Evolutionary conservation across 441 rosid species (phyloP), one percentile per base, ranked within the genome.

Genomic region (Adansonia madagascariensis): DNA sequence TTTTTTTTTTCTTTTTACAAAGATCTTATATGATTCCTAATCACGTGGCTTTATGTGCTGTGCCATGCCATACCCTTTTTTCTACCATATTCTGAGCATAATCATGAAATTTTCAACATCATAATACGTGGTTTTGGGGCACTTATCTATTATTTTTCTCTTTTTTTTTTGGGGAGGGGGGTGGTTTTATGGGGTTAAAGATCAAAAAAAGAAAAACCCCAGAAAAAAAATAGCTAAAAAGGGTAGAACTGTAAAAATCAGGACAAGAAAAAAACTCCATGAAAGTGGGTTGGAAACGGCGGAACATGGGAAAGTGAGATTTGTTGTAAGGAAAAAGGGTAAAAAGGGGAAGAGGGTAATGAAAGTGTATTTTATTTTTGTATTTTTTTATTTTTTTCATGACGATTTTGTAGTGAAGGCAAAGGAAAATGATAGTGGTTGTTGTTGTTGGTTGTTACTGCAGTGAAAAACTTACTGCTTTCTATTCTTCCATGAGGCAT

Each of bases 351-450:
- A 86, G 89, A 85, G 88, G 77, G 90, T 67, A 20, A 49, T 50
- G 75, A 82, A 89, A 91, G 95, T 75, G 22, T 24, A 24, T 24
- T 24, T 24, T 24, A 24, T 24, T 24, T 24, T 24, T 24, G 27
- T 24, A 24, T 75, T 80, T 74, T 66, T 65, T 71, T 27, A 11
- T 7, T 43, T 27, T 15, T 50, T 69, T 8, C 22, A 31, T 4
- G 69, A 1, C 46, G 50, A 72, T 57, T 69, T 65, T 77, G 80
- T 59, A 86, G 95, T 91, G 94, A 89, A 87, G 88, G 78, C 84
- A 6, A 91, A 85, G 95, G 90, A 90, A 90, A 89, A 84, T 82
- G 86, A 89, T 80, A 83, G 86, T 71, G 75, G 93, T 85, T 62
- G 90, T 81, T 86, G 91, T 85, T 88, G 56, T 70, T 24, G 86